Evolutionary conservation across 192 early-diverging fungal genomes (phyloP).

Genomic region (Umbelopsis sp.): DNA sequence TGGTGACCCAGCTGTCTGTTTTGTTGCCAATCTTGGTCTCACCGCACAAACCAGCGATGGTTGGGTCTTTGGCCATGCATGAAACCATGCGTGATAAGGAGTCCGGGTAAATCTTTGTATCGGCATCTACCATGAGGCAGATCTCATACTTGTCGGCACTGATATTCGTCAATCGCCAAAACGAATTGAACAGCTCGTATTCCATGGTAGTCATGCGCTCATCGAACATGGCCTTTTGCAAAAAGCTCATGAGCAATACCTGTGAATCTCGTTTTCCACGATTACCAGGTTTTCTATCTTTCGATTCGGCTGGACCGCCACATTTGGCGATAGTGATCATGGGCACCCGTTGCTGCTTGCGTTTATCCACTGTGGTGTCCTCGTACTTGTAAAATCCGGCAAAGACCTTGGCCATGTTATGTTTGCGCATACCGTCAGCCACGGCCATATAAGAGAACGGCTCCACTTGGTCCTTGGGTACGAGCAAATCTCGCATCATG

Average conservation of each 20-base stretch:
- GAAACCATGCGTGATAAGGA: conserved; percentile 72
- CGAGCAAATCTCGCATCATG: conserved; percentile 66
- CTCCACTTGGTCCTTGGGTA: conserved; percentile 59
- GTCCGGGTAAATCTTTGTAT: conserved; percentile 79
- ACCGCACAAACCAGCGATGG: conserved; percentile 76
- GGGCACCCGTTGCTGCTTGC: conserved; percentile 60
- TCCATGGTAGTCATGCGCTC: conserved; percentile 85
- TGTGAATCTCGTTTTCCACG: conserved; percentile 98
- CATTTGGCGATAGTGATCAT: conserved; percentile 67
- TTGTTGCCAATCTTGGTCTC: conserved; percentile 87
- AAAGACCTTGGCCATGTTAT: conserved; percentile 76
- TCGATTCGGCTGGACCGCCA: conserved; percentile 64
- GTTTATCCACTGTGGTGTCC: conserved; percentile 53
- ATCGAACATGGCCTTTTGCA: conserved; percentile 89
- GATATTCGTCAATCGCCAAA: conserved; percentile 73
- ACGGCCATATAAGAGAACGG: conserved; percentile 80
- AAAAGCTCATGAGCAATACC: conserved; percentile 93
- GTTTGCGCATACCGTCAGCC: conserved; percentile 71
- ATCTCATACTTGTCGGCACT: conserved; percentile 79
- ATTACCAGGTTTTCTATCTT: conserved; percentile 75
- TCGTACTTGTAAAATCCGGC: conserved; percentile 73
- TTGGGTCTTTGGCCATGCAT: conserved; percentile 71
- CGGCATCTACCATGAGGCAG: conserved; percentile 83
- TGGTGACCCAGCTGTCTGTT: conserved; percentile 73
- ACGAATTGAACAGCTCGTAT: conserved; percentile 77